phyloP scores from a whole-genome alignment of 2,329 filamentous ascomycete genomes.

The Elsinoe ampelina region DNA sequence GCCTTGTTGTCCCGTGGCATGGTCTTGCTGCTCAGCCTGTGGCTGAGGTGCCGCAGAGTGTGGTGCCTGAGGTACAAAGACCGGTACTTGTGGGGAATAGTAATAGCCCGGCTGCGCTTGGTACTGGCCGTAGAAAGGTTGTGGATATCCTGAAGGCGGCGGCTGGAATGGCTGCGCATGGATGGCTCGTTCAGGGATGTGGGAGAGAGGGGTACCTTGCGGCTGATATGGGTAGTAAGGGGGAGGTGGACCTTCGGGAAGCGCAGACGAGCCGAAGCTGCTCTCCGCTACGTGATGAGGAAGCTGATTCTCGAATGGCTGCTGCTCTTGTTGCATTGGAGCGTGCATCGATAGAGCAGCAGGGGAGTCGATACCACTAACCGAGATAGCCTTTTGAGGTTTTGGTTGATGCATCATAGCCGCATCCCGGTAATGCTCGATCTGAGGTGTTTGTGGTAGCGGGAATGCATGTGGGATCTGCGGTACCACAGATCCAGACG shows the following conservation, averaged over 20 bases:
- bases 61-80: slow-evolving; percentile 24
- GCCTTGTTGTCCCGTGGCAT: slow-evolving; percentile 35
- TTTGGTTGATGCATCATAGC: slow-evolving; percentile 87
- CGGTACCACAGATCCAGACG: slow-evolving; percentile 36
- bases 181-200: slow-evolving; percentile 86
- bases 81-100: slow-evolving; percentile 45
- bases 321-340: slow-evolving; percentile 59
- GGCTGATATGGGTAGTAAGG: slow-evolving; percentile 54
- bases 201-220: slow-evolving; percentile 73
- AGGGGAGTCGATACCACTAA: slow-evolving; percentile 85
- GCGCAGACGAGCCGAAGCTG: slow-evolving; percentile 24
- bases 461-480: slow-evolving; percentile 42
- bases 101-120: slow-evolving; percentile 54
- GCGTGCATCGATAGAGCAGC: slow-evolving; percentile 51
- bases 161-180: slow-evolving; percentile 87
- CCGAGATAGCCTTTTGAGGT: slow-evolving; percentile 87
- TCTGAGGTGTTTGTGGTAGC: slow-evolving; percentile 46
- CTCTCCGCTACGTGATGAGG: slow-evolving; percentile 57
- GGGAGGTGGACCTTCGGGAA: slow-evolving; percentile 38
- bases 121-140: slow-evolving; percentile 47
- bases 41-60: slow-evolving; percentile 28
- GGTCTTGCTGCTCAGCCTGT: slow-evolving; percentile 21
- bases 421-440: slow-evolving; percentile 51
- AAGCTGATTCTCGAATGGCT: slow-evolving; percentile 92
- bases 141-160: slow-evolving; percentile 47